Conservation (phyloP, 495 filamentous ascomycete species). For the Aspergillus saccharolyticus region DNA sequence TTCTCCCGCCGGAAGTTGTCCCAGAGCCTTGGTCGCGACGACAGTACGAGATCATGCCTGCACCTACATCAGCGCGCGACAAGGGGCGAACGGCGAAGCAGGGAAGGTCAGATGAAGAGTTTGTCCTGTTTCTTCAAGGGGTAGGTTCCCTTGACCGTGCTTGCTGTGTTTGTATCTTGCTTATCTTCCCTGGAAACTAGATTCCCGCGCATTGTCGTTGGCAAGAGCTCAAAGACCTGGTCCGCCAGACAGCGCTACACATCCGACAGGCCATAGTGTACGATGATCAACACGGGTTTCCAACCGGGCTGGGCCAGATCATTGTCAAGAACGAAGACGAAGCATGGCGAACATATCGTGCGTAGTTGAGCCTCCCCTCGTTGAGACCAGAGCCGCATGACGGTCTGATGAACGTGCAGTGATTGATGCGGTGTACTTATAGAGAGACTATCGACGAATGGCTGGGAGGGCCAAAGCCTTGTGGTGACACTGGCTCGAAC, state of each 20-base stretch:
- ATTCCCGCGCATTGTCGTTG: constrained; percentile 45
- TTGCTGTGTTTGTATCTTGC: not conserved
- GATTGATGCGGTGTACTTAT: not conserved
- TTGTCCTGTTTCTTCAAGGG: constrained; percentile 44
- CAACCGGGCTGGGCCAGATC: constrained; percentile 44
- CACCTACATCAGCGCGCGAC: constrained; percentile 21
- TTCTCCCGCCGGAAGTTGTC: not conserved
- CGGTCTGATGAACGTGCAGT: not conserved
- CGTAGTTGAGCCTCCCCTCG: constrained; percentile 9
- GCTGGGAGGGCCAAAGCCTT: constrained; percentile 44
- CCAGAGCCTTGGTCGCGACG: not conserved
- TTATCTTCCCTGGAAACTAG: constrained; percentile 22
- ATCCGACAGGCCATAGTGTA: constrained; percentile 47
- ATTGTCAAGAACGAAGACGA: constrained; percentile 48
- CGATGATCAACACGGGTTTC: constrained; percentile 42
- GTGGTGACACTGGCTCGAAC: constrained; percentile 43
- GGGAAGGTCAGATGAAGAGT: constrained; percentile 42
- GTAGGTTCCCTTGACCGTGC: constrained; percentile 21
- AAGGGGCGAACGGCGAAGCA: constrained; percentile 28
- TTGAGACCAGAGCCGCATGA: not conserved
- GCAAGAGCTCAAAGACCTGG: constrained; percentile 46
- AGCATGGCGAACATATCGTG: constrained; percentile 45
- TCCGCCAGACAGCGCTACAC: constrained; percentile 43
- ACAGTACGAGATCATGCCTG: constrained; percentile 25
- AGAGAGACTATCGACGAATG: constrained; percentile 41